Percentiles rank a stretch among this genome's conserved stretches.
phyloP scores from a whole-genome alignment of 2,329 filamentous ascomycete genomes.

The Calonectria pseudoturangicola region DNA sequence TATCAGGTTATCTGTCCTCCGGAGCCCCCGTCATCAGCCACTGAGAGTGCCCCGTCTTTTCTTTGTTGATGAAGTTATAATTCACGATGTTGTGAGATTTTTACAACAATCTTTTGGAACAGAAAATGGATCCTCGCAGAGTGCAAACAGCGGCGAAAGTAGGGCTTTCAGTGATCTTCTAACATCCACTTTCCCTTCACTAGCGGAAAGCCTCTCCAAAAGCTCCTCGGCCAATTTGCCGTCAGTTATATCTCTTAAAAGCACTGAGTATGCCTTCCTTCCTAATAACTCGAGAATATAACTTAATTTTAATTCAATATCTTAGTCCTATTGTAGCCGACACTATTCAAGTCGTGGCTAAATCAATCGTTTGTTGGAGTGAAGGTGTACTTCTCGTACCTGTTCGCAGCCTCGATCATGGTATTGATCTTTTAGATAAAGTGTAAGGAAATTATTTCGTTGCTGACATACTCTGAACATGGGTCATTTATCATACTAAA shows the following conservation, averaged over 20 bases:
- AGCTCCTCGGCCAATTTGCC: background rate
- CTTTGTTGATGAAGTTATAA: conserved; percentile 16
- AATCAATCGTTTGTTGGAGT: background rate
- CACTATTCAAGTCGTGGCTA: background rate
- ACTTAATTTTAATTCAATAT: background rate
- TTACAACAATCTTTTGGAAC: background rate
- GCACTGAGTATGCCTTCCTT: background rate
- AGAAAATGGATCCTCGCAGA: background rate
- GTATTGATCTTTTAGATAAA: background rate
- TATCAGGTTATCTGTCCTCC: background rate
- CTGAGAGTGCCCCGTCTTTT: conserved; percentile 9
- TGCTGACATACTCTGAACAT: no score
- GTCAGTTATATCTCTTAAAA: background rate
- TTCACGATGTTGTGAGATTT: background rate
- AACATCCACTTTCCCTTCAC: background rate
- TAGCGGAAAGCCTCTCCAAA: background rate
- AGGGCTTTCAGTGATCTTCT: background rate
- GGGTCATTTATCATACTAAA: background rate
- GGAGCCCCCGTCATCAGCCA: background rate
- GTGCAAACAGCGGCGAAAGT: background rate
- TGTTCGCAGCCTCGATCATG: conserved; percentile 11
- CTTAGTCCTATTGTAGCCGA: background rate
- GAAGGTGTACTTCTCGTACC: background rate
- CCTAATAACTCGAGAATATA: background rate
- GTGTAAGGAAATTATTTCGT: background rate